phyloP scores from a whole-genome alignment of 768 basidiomycete species.

The Leccinum subgranulosum region DNA sequence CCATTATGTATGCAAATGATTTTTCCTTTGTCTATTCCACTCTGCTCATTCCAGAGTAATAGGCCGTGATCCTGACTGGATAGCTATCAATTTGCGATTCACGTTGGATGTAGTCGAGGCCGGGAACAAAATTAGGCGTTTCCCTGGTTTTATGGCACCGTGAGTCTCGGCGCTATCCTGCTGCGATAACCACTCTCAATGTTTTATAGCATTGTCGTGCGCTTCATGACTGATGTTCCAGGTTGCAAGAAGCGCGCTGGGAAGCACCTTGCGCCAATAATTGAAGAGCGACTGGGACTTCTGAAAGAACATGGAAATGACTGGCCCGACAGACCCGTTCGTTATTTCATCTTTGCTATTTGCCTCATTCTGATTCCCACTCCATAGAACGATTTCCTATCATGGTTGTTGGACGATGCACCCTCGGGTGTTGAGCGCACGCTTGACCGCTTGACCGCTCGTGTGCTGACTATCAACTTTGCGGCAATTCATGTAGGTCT shows the following conservation, averaged over 20 bases:
- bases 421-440: slow-evolving; percentile 12
- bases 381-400: slow-evolving; percentile 32
- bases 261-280: not conserved
- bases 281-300: slow-evolving; percentile 26
- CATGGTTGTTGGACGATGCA: slow-evolving; percentile 32
- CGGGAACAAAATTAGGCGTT: slow-evolving; percentile 4
- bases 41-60: not conserved
- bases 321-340: slow-evolving; percentile 33
- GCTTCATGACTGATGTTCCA: not conserved
- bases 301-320: slow-evolving; percentile 24
- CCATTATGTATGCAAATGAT: slow-evolving; percentile 19
- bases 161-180: slow-evolving; percentile 13
- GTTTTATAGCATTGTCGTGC: not conserved
- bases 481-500: slow-evolving; percentile 24
- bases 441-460: slow-evolving; percentile 21
- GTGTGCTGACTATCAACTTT: slow-evolving; percentile 17
- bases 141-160: slow-evolving; percentile 35
- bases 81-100: not conserved
- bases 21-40: not conserved
- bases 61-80: not conserved
- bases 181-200: too few species aligned
- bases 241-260: not conserved
- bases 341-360: slow-evolving; percentile 3
- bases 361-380: not conserved
- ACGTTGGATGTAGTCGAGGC: not conserved